Evolutionary conservation across 129 eudicot species (phyloP).

Genomic region (Cynara cardunculus): DNA sequence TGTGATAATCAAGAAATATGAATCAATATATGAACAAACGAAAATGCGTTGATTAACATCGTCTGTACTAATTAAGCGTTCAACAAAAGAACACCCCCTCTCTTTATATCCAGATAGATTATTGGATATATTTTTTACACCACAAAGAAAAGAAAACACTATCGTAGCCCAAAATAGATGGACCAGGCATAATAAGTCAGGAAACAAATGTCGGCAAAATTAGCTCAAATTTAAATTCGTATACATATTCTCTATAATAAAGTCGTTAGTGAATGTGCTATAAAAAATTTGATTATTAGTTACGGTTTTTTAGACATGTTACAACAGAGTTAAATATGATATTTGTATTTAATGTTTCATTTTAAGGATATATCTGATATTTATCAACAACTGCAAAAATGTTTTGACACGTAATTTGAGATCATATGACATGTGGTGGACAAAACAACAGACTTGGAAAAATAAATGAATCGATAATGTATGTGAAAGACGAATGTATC

Average conservation of each 20-base stretch:
- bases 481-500: too few relatives aligned
- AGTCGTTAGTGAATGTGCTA: background rate
- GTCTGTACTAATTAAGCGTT: too few relatives aligned
- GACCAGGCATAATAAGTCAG: background rate
- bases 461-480: background rate
- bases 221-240: background rate
- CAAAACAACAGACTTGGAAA: background rate
- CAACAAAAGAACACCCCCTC: too few relatives aligned
- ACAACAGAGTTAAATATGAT: background rate
- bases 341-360: too few relatives aligned
- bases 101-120: too few relatives aligned
- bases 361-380: background rate
- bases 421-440: background rate
- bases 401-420: background rate
- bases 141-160: background rate
- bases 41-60: too few relatives aligned
- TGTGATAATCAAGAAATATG: too few relatives aligned
- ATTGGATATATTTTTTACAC: background rate
- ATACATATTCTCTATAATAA: too few relatives aligned
- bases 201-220: background rate
- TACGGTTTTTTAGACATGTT: background rate
- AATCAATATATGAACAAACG: too few relatives aligned
- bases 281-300: background rate
- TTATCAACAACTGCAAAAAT: background rate
- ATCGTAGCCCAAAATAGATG: background rate